Conservation (phyloP, 1,139 yeast species). For the Blastobotrys apis region DNA sequence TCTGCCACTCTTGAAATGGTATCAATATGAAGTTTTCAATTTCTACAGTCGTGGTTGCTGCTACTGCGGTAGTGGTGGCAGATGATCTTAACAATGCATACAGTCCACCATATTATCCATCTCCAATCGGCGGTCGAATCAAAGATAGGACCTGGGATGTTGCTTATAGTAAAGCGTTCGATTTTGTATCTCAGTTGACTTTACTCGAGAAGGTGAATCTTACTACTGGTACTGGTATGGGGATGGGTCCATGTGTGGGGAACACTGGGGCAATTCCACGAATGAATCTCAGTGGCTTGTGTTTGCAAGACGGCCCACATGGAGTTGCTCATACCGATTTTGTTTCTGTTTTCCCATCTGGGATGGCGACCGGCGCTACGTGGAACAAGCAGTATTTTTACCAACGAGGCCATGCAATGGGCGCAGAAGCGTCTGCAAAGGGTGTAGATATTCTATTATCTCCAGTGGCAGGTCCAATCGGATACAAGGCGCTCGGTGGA, state of each 20-base stretch:
- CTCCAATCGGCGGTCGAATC: conserved; percentile 6
- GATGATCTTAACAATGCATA: background rate
- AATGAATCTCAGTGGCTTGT: conserved; percentile 53
- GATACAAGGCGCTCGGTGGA: conserved; percentile 59
- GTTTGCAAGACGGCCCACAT: conserved; percentile 62
- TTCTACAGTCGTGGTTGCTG: background rate
- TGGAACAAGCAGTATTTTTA: conserved; percentile 52
- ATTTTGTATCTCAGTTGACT: conserved; percentile 51
- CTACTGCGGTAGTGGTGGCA: background rate
- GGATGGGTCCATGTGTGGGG: conserved; percentile 55
- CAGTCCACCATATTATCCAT: conserved; percentile 3
- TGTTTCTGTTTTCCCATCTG: conserved; percentile 56
- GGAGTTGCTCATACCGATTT: conserved; percentile 59
- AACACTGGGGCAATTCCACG: conserved; percentile 55
- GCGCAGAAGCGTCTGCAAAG: conserved; percentile 50
- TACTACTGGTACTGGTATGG: conserved; percentile 67
- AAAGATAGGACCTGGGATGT: conserved; percentile 47
- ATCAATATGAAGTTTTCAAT: background rate
- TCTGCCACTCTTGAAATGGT: no score
- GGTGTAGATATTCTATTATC: conserved; percentile 60
- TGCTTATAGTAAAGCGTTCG: conserved; percentile 54
- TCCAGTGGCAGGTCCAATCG: conserved; percentile 61
- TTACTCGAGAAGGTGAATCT: conserved; percentile 56
- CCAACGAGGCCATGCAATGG: conserved; percentile 54
- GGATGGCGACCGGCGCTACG: conserved; percentile 55